Base-by-base conservation (phyloP, 371 early-diverging fungal genomes). In the Funneliformis caledonium region DNA sequence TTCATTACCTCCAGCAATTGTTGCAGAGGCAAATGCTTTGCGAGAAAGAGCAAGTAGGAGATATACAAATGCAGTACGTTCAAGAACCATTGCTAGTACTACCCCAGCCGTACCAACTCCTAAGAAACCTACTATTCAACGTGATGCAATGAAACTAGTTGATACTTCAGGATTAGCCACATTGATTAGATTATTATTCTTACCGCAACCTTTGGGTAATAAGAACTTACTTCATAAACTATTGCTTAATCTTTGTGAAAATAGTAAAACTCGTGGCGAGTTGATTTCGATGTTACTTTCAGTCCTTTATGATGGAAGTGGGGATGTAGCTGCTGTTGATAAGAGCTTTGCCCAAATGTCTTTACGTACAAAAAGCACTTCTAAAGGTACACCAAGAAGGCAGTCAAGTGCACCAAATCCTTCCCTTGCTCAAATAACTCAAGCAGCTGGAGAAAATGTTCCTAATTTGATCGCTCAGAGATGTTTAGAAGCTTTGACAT, bases 231-330 rank as follows among this genome's bases (percentile, higher is more conserved):
- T 97, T 59, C 91, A 91, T 80, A 88, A 91, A 70, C 82, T 96
- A 16, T 83, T 98, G 65, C 88, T 93, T 72, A 96, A 96, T 84
- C 90, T 99, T 8, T 94, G 96, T 82, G 97, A 97, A 84, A 97
- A 97, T 84, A 91, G 90, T 81, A 92, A 92, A 80, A 94, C 97
- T 1, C 90, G 98, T 11, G 83, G 90, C 10, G 98, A 99, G 76
- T 84, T 98, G 1, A 87, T 98, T 16, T 92, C 94, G 1, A 88
- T 97, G 60, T 85, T 98, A 76, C 89, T 98, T 19, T 94, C 94
- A 43, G 91, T 97, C 42, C 88, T 98, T 62, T 93, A 94, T 76
- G 95, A 96, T 79, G 95, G 95, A 9, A 92, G 93, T 64, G 89
- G 89, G 2, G 95, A 95, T 82, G 82, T 96, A 74, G 91, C 91